These are phyloP conservation scores for Uromyces viciae-fabae DNA, from an alignment of 1,284 basidiomycete genomes.

Conservation along the genomic window DNA sequence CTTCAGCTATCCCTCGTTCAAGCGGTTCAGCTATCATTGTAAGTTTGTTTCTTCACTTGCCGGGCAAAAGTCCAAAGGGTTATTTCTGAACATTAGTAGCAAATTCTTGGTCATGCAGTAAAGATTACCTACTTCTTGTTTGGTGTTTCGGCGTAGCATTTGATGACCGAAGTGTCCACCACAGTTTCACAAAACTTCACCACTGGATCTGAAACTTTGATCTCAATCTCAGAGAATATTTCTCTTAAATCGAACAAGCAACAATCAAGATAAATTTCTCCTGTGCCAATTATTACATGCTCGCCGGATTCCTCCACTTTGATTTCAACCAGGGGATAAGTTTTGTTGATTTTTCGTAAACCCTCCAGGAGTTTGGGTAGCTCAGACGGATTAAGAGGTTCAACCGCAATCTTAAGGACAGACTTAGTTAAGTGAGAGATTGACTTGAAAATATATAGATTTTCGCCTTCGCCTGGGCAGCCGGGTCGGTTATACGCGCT, in stretches of 20 bases:
- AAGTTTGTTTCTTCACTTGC: slow-evolving; percentile 71
- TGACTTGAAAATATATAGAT: slow-evolving; percentile 88
- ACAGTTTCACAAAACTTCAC: slow-evolving; percentile 99
- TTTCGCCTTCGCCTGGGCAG: slow-evolving; percentile 67
- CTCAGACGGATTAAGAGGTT: slow-evolving; percentile 95
- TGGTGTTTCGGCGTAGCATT: slow-evolving; percentile 97
- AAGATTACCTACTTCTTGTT: slow-evolving; percentile 79
- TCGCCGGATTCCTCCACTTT: slow-evolving; percentile 99
- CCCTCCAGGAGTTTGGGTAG: slow-evolving; percentile 98
- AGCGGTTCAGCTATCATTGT: slow-evolving; percentile 97
- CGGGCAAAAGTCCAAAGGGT: not conserved
- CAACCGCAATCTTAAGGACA: slow-evolving; percentile 97
- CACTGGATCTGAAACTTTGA: slow-evolving; percentile 98
- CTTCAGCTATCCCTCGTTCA: slow-evolving; percentile 86
- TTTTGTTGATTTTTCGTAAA: slow-evolving; percentile 93
- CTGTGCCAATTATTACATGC: slow-evolving; percentile 93
- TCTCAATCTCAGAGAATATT: slow-evolving; percentile 95
- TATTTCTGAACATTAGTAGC: not conserved
- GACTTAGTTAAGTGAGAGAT: slow-evolving; percentile 94
- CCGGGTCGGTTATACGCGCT: slow-evolving; percentile 53
- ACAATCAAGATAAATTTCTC: slow-evolving; percentile 93
- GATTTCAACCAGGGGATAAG: slow-evolving; percentile 86
- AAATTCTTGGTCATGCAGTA: slow-evolving; percentile 39
- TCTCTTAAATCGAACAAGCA: slow-evolving; percentile 91
- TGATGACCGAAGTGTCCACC: slow-evolving; percentile 92